A percentile compares a stretch with the other conserved stretches of the same genome.
These are phyloP conservation scores for Linum usitatissimum DNA, from an alignment of 345 rosid species.

Conservation along the genomic window DNA sequence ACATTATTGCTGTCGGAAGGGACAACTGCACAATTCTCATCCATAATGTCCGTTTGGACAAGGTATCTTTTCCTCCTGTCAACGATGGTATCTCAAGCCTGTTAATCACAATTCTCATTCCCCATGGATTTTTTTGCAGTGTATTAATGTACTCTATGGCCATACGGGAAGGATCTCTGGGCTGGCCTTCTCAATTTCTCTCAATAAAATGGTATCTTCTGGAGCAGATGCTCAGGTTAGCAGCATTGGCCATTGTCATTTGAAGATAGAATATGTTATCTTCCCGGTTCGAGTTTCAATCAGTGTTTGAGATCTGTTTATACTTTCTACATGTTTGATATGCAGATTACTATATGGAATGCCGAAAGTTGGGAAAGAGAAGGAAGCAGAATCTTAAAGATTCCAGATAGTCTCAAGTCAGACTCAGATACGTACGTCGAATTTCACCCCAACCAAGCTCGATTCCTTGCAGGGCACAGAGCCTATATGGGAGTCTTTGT, in stretches of 20 bases:
- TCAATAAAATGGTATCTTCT: constrained; percentile 31
- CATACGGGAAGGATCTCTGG: constrained; percentile 31
- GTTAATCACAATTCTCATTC: not conserved
- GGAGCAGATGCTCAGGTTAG: constrained; percentile 44
- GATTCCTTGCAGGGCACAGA: constrained; percentile 23
- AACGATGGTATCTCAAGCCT: not conserved
- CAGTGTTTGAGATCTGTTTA: not conserved
- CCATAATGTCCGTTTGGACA: constrained; percentile 21
- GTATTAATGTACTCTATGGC: constrained; percentile 27
- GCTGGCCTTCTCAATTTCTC: constrained; percentile 30
- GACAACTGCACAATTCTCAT: constrained; percentile 28
- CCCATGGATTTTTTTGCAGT: constrained; percentile 15
- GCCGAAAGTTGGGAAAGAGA: constrained; percentile 28
- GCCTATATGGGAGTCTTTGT: constrained; percentile 26
- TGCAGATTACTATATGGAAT: constrained; percentile 33
- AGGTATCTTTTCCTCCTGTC: constrained; percentile 17
- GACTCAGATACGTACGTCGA: constrained; percentile 26
- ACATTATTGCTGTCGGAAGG: constrained; percentile 31
- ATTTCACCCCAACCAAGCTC: constrained; percentile 33
- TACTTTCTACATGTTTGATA: constrained; percentile 1
- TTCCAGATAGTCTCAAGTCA: constrained; percentile 9
- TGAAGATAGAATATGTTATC: not conserved
- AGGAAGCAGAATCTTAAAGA: constrained; percentile 17
- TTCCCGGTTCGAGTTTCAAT: too few species aligned
- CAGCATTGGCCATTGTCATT: not conserved